These are phyloP conservation scores for Tephrocybe sp. DNA, from an alignment of 768 basidiomycete species.

Conservation along the genomic window DNA sequence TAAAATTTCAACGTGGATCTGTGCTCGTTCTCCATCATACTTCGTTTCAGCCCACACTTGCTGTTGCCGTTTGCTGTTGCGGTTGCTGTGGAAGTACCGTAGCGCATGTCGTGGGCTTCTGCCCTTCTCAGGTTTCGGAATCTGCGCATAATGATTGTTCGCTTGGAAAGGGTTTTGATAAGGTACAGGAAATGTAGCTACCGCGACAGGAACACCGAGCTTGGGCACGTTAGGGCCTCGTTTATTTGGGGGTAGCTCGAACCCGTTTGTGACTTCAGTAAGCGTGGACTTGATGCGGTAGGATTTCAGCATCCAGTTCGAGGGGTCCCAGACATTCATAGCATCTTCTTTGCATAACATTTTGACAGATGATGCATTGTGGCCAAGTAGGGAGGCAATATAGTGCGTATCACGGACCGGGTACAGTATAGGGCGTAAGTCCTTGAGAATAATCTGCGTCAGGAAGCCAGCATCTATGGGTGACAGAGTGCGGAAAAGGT, in stretches of 20 bases:
- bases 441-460: slow-evolving; percentile 87
- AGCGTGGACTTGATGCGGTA: slow-evolving; percentile 57
- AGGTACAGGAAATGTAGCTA: slow-evolving; percentile 21
- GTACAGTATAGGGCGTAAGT: slow-evolving; percentile 77
- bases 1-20: slow-evolving; percentile 74
- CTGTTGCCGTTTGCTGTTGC: slow-evolving; percentile 14
- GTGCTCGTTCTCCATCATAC: slow-evolving; percentile 93
- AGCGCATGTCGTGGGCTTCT: slow-evolving; percentile 57
- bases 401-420: slow-evolving; percentile 54
- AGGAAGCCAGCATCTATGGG: slow-evolving; percentile 66
- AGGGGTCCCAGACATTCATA: slow-evolving; percentile 71
- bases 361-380: slow-evolving; percentile 54
- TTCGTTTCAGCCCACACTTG: slow-evolving; percentile 87
- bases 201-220: slow-evolving; percentile 63
- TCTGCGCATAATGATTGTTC: slow-evolving; percentile 32
- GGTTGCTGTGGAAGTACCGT: slow-evolving; percentile 32
- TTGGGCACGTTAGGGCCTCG: slow-evolving; percentile 32
- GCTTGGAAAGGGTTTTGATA: background rate
- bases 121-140: slow-evolving; percentile 84
- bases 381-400: slow-evolving; percentile 47
- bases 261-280: slow-evolving; percentile 49
- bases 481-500: slow-evolving; percentile 57
- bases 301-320: slow-evolving; percentile 45
- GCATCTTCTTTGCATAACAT: slow-evolving; percentile 60
- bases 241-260: slow-evolving; percentile 31